Base-by-base conservation (phyloP, 176 grass and related monocot species). In the Zea luxurians region DNA sequence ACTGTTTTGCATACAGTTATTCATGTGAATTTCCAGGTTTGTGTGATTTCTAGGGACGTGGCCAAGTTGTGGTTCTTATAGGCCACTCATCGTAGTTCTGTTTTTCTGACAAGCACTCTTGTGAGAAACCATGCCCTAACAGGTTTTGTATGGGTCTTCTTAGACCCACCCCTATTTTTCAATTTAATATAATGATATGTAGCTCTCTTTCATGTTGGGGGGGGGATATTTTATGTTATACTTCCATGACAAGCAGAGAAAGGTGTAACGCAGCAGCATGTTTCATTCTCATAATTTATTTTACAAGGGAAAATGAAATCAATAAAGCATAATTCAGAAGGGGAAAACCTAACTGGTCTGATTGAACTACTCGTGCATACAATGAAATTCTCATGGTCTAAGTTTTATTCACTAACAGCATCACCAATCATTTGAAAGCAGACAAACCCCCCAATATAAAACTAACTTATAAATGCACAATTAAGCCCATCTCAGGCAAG, bases 241-340 rank as follows among this genome's bases (percentile, higher is more conserved):
- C 44, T 8, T 73, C 37, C 10, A 79, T 66, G 48, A 57, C 27
- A 6, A 55, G 21, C 9, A 79, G 48, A 21, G 4, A 66, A 68
- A 16, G 48, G 20, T 17, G 17, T 47, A 13, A 20, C 20, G 11
- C 66, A 59, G 7, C 21, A 41, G 7, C 48, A 66, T 21, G 67
- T 72, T 93, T 12, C 1, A 55, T 37, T 21, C 64, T 55, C 20
- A 55, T 35, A 37, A 54, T 72, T 64, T 48, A 66, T 38, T 70
- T 65, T 11, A 66, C 27, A 66, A 6, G 8, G 37, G 43, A 48
- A 60, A 67, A 27, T 58, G 27, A 61, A 73, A 65, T n/a, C 3
- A 67, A 61, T 1, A 53, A 40, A 73, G 27, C 16, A 10, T 12
- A 77, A 72, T 50, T 68, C 4, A 35, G 9, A 75, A 69, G 10